A percentile compares a stretch with the other conserved stretches of the same genome.
phyloP scores from a whole-genome alignment of 306 rosid species.

The Vachellia pachyceras region DNA sequence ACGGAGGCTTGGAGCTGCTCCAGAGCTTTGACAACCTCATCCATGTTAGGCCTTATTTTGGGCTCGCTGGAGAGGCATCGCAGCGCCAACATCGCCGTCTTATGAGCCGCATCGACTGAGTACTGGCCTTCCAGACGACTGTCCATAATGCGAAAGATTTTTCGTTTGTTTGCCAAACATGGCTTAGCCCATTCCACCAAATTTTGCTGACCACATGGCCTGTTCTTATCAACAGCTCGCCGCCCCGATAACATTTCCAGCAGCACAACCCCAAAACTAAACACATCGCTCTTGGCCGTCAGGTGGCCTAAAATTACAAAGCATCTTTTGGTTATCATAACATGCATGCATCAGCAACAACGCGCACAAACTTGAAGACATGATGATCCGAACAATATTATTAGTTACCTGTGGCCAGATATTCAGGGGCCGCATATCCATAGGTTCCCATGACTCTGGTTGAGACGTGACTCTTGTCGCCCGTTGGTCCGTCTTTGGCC shows the following conservation, averaged over 20 bases:
- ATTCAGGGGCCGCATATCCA: slow-evolving; percentile 77
- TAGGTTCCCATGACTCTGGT: slow-evolving; percentile 65
- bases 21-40: slow-evolving; percentile 56
- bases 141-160: slow-evolving; percentile 51
- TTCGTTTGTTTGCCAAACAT: slow-evolving; percentile 43
- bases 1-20: slow-evolving; percentile 52
- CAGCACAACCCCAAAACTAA: slow-evolving; percentile 70
- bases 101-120: slow-evolving; percentile 54
- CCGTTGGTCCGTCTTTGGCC: slow-evolving; percentile 71
- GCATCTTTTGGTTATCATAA: neutral
- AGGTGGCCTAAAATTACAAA: slow-evolving; percentile 54
- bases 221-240: slow-evolving; percentile 63
- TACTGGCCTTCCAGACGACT: slow-evolving; percentile 70
- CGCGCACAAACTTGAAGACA: neutral
- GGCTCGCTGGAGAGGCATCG: slow-evolving; percentile 62
- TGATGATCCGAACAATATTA: slow-evolving; percentile 4
- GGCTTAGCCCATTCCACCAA: slow-evolving; percentile 74
- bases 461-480: slow-evolving; percentile 64
- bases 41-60: slow-evolving; percentile 67
- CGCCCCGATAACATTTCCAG: slow-evolving; percentile 69
- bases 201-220: slow-evolving; percentile 59
- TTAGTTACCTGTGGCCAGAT: slow-evolving; percentile 63
- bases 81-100: slow-evolving; percentile 52
- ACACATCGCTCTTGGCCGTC: slow-evolving; percentile 62
- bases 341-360: neutral